Evolutionary conservation across 2,329 filamentous ascomycete genomes (phyloP), one percentile per base, ranked within the genome.

Genomic region (Botrytis byssoidea): DNA sequence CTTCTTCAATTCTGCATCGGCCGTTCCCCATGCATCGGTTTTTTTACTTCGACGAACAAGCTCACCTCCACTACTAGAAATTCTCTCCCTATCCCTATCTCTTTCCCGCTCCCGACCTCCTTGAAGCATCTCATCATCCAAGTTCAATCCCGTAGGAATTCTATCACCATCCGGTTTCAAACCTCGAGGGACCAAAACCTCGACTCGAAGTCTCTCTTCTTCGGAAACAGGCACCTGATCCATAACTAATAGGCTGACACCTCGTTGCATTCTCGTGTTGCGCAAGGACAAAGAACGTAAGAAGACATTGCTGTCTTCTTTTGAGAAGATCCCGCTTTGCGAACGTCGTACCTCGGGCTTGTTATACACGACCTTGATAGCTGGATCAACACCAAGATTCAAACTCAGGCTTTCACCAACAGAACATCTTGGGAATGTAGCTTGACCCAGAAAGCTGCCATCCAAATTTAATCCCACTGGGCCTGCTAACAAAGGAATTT

Each of bases 211-310:
- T 59, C 85, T 83, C 79, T 90, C 88, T 71, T 91, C 88, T 79
- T 90, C 85, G 35, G 85, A 88, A n/a, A 90, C 83, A 4, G 89
- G 89, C 3, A 90, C 83, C 80, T 91, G 89, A 75, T 91, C 89
- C 4, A 88, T 79, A 40, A 91, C 85, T 1, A 86, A 81, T 3
- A 91, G 59, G 1, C 83, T 83, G 22, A 87, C 83, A 0, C 81
- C 74, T 4, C 78, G 71, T 9, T 82, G 82, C 16, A 84, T 82
- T 68, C 82, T 83, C 2, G 86, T 88, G 78, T 90, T 90, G 40
- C 84, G 83, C 18, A 90, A 79, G 4, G 83, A 85, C 42, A 88
- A 77, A 42, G 80, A 81, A 3, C 88, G 87, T 1, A 79, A 83
- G 78, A 87, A 90, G 3, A 86, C 80, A 37, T 83, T 84, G 75